Evolutionary conservation across 1,284 basidiomycete species (phyloP).

Genomic region (Laetiporus sulphureus): DNA sequence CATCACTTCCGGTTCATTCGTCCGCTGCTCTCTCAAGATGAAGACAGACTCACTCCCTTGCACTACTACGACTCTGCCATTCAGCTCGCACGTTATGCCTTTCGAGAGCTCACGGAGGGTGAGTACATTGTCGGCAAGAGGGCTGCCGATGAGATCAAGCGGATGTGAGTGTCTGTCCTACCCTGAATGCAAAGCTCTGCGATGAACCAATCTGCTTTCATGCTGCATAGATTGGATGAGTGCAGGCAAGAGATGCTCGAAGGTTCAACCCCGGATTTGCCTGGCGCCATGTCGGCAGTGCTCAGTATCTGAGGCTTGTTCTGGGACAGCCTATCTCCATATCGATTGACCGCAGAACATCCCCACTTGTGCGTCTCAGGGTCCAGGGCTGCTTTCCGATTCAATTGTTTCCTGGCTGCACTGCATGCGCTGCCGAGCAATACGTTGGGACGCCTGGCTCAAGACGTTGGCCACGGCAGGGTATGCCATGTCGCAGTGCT

Average conservation of each 20-base stretch:
- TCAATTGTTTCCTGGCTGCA: too few species aligned
- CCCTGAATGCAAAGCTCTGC: not conserved
- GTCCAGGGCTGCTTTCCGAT: too few species aligned
- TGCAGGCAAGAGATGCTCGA: slow-evolving; percentile 57
- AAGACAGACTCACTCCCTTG: slow-evolving; percentile 53
- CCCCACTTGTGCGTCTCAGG: too few species aligned
- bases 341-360: too few species aligned
- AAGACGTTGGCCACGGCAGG: too few species aligned
- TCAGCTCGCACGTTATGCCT: slow-evolving; percentile 65
- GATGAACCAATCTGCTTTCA: not conserved
- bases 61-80: slow-evolving; percentile 75
- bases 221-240: slow-evolving; percentile 42
- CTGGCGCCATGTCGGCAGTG: slow-evolving; percentile 12
- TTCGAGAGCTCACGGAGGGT: slow-evolving; percentile 56
- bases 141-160: slow-evolving; percentile 57
- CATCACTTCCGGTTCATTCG: slow-evolving; percentile 68
- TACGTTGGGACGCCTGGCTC: too few species aligned
- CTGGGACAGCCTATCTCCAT: not conserved
- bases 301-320: slow-evolving; percentile 1
- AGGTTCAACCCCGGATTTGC: slow-evolving; percentile 38
- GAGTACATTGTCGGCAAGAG: slow-evolving; percentile 66
- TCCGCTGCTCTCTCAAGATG: slow-evolving; percentile 57
- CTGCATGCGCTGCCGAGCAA: too few species aligned
- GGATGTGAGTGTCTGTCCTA: slow-evolving; percentile 34
- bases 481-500: too few species aligned